Evolutionary conservation across 805 yeast genomes (phyloP).

Genomic region (Ogataea trehaloabstinens): DNA sequence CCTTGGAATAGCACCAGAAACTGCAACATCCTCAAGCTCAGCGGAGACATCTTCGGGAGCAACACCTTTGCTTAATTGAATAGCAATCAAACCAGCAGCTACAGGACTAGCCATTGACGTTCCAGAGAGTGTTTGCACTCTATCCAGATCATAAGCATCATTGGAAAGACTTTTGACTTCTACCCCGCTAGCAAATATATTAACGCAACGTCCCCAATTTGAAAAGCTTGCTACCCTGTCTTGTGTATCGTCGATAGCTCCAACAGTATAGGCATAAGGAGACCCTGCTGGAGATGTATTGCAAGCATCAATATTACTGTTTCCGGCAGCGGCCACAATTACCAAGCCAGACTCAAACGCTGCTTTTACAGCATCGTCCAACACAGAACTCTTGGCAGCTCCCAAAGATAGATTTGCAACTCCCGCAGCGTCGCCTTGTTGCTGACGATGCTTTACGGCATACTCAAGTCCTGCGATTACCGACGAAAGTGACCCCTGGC

Average conservation of each 20-base stretch:
- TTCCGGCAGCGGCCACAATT: conserved; percentile 85
- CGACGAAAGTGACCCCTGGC: conserved; percentile 68
- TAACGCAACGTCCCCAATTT: conserved; percentile 94
- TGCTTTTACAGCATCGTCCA: conserved; percentile 74
- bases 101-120: conserved; percentile 83
- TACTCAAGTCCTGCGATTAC: conserved; percentile 67
- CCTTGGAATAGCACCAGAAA: conserved; percentile 46
- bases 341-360: conserved; percentile 72
- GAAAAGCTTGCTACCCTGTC: conserved; percentile 75
- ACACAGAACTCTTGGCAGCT: conserved; percentile 59
- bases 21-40: conserved; percentile 43
- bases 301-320: conserved; percentile 76
- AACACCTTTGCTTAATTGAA: conserved; percentile 52
- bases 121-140: conserved; percentile 52
- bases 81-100: conserved; percentile 64
- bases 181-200: conserved; percentile 81
- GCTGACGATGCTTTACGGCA: conserved; percentile 56
- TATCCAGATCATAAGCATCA: conserved; percentile 16
- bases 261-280: conserved; percentile 69
- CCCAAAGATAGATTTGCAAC: conserved; percentile 84
- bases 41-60: conserved; percentile 39
- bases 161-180: conserved; percentile 56
- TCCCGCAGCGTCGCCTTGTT: conserved; percentile 38
- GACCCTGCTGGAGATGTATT: conserved; percentile 85
- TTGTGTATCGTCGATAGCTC: conserved; percentile 76